A percentile compares a stretch with the other conserved stretches of the same genome.
Conservation (phyloP, 148 eudicot species). For the Rhododendron vialii region DNA sequence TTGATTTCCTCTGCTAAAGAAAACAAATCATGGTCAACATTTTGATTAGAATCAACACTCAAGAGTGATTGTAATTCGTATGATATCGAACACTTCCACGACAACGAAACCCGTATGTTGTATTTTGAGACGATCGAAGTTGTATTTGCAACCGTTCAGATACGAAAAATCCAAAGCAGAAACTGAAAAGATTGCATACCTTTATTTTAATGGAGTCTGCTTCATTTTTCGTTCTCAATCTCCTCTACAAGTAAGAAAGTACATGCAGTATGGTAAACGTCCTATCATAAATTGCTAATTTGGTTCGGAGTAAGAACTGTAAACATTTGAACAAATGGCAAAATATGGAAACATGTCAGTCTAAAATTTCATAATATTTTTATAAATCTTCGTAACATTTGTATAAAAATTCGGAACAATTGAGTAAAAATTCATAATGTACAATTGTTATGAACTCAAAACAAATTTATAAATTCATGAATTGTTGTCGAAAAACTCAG, state of each 20-base stretch:
- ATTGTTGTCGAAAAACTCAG: too few species aligned
- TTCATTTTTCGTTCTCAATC: slow-evolving; percentile 5
- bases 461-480: too few species aligned
- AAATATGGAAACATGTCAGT: too few species aligned
- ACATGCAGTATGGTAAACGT: background rate
- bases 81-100: background rate
- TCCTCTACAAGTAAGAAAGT: slow-evolving; percentile 10
- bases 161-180: background rate
- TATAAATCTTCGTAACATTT: too few species aligned
- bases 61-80: background rate
- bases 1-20: slow-evolving; percentile 11
- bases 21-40: background rate
- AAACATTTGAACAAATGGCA: background rate
- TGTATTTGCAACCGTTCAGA: background rate
- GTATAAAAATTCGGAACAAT: too few species aligned
- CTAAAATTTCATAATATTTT: too few species aligned
- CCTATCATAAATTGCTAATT: background rate
- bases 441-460: too few species aligned
- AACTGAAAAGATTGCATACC: background rate
- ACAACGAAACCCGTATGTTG: background rate
- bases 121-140: background rate
- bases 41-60: background rate
- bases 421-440: too few species aligned
- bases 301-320: background rate
- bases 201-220: slow-evolving; percentile 6